phyloP scores from a whole-genome alignment of 108 stramenopile species.

The Hondaea fermentalgiana region DNA sequence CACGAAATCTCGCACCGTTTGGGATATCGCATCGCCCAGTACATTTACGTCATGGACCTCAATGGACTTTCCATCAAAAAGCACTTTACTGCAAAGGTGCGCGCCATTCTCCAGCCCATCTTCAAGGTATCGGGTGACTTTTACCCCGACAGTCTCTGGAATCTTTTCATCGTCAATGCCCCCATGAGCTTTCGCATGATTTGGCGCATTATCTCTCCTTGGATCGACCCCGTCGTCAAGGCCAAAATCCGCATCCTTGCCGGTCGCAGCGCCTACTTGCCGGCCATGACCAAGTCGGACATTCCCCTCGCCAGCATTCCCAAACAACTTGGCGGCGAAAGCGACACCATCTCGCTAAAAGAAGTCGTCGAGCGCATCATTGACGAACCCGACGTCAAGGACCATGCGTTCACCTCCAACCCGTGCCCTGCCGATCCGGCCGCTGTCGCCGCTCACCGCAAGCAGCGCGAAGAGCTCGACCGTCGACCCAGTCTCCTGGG shows the following conservation, averaged over 20 bases:
- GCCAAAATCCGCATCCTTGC: slow-evolving; percentile 34
- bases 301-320: slow-evolving; percentile 4
- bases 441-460: background rate
- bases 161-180: slow-evolving; percentile 38
- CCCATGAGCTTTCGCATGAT: slow-evolving; percentile 28
- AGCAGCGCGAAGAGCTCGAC: background rate
- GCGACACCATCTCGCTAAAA: background rate
- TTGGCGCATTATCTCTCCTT: slow-evolving; percentile 34
- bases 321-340: background rate
- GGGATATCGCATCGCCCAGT: background rate
- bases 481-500: background rate
- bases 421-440: background rate
- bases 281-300: background rate
- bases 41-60: slow-evolving; percentile 6
- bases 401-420: background rate
- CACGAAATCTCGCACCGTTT: background rate
- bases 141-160: slow-evolving; percentile 31
- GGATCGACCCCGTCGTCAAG: slow-evolving; percentile 29
- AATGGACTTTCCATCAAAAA: background rate
- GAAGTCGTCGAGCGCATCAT: background rate
- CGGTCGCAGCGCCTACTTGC: background rate
- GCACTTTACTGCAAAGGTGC: slow-evolving; percentile 18
- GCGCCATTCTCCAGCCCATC: background rate
- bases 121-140: background rate
- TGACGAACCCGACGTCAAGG: background rate